Percentiles rank a stretch among this genome's conserved stretches.
These are phyloP conservation scores for Macrophomina pseudophaseolina DNA, from an alignment of 2,329 filamentous ascomycete genomes.

Conservation along the genomic window DNA sequence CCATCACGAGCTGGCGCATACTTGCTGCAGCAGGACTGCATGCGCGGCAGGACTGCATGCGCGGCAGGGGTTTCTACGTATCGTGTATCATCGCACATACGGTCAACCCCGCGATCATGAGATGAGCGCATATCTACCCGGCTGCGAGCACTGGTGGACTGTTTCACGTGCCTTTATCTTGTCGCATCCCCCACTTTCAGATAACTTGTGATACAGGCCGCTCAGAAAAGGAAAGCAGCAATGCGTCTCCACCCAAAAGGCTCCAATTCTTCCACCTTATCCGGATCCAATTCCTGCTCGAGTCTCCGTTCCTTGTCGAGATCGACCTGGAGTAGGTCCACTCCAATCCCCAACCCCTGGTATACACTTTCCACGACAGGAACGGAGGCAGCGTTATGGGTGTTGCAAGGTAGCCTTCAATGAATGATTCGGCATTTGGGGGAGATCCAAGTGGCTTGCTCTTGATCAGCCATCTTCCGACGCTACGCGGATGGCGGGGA, in stretches of 20 bases:
- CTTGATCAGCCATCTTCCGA: too few species aligned
- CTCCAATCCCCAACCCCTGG: slow-evolving; percentile 30
- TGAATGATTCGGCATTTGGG: slow-evolving; percentile 67
- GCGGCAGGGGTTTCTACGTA: too few species aligned
- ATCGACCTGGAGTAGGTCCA: slow-evolving; percentile 32
- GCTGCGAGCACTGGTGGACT: too few species aligned
- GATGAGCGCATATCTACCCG: too few species aligned
- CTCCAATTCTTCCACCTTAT: not conserved
- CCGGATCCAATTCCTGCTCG: slow-evolving; percentile 30
- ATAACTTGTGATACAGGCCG: too few species aligned
- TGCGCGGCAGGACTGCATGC: too few species aligned
- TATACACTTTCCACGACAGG: slow-evolving; percentile 30
- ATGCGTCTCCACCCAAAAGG: not conserved
- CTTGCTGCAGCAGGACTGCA: too few species aligned
- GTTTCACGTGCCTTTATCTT: too few species aligned
- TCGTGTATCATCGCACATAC: too few species aligned
- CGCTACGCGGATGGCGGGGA: not conserved
- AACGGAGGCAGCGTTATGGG: slow-evolving; percentile 57
- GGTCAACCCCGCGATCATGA: too few species aligned
- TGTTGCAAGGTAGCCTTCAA: slow-evolving; percentile 70
- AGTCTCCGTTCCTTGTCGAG: slow-evolving; percentile 42
- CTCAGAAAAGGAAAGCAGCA: slow-evolving; percentile 1
- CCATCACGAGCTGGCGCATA: too few species aligned
- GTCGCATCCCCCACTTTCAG: too few species aligned
- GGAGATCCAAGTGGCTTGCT: slow-evolving; percentile 45